Conservation (phyloP, 2,329 filamentous ascomycete genomes). For the Parafenestella ontariensis region DNA sequence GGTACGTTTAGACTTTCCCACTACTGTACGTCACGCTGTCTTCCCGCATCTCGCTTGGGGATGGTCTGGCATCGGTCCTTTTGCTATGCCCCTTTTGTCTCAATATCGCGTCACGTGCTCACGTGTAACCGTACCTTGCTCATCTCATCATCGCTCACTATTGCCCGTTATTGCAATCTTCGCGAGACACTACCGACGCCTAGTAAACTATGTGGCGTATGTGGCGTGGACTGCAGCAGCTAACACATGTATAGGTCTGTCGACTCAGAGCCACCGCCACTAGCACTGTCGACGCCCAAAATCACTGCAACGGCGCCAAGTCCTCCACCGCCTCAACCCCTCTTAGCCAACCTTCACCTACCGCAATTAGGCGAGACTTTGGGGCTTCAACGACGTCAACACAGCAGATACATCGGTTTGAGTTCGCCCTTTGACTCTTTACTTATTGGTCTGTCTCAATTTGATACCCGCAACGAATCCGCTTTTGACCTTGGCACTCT, state of each 20-base stretch:
- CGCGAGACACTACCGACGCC: neutral
- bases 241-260: constrained; percentile 45
- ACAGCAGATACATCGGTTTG: constrained; percentile 82
- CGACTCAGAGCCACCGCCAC: constrained; percentile 49
- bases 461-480: constrained; percentile 83
- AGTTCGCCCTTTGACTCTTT: constrained; percentile 85
- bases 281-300: constrained; percentile 49
- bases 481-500: constrained; percentile 68
- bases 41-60: constrained; percentile 15
- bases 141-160: neutral
- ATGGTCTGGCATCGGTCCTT: constrained; percentile 2
- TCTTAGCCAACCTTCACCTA: constrained; percentile 40
- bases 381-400: constrained; percentile 78
- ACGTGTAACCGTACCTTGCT: constrained; percentile 16
- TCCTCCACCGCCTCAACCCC: constrained; percentile 41
- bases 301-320: constrained; percentile 51
- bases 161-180: neutral
- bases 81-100: constrained; percentile 13
- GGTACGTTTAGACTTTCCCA: constrained; percentile 61
- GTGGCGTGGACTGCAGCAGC: constrained; percentile 14
- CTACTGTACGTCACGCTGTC: constrained; percentile 14
- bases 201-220: constrained; percentile 5
- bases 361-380: constrained; percentile 59
- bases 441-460: constrained; percentile 80
- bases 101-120: constrained; percentile 28